Evolutionary conservation across 257 asterid genomes (phyloP), one percentile per base, ranked within the genome.

Genomic region (Schizonepeta tenuifolia): DNA sequence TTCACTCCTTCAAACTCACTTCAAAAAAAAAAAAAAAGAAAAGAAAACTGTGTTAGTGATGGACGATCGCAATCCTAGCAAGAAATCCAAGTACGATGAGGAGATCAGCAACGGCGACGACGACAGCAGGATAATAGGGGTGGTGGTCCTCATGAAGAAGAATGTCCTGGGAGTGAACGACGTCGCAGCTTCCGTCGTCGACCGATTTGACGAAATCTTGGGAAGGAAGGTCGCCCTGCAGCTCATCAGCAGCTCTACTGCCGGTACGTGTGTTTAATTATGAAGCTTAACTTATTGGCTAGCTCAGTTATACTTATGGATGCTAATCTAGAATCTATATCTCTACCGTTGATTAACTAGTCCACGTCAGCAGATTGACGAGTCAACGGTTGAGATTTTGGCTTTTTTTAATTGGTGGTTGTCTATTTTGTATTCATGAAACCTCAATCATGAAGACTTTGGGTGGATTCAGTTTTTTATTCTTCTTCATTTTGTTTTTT

Each of bases 61-160:
- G 80, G 81, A 60, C 17, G 74, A 55, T 1, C 40, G 54, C 7
- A 60, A 51, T 50, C 86, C 28, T 0, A 55, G 44, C 60, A 80
- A 74, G 87, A 72, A 58, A 61, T 26, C 75, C 47, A 74, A 54
- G 53, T 54, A 78, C 72, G 84, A 73, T 0, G 87, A 70, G 66
- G 54, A 59, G 24, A 15, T 46, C 26, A 9, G 9, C 3, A 47
- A 65, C n/a, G 72, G 46, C 24, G 72, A 53, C 38, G 63, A 33
- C 73, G 51, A 35, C 71, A 60, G 24, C 69, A 77, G 68, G 70
- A 75, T 92, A 0, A 80, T 59, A 53, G 98, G 98, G 46, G 81
- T 31, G n/a, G 92, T 85, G 21, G 89, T 88, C 15, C 75, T 92
- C 80, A 82, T 81, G 86, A 89, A 88, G 91, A 92, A 86, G 65